Evolutionary conservation across 106 monocot genomes (phyloP).

Genomic region (Acorus calamus): DNA sequence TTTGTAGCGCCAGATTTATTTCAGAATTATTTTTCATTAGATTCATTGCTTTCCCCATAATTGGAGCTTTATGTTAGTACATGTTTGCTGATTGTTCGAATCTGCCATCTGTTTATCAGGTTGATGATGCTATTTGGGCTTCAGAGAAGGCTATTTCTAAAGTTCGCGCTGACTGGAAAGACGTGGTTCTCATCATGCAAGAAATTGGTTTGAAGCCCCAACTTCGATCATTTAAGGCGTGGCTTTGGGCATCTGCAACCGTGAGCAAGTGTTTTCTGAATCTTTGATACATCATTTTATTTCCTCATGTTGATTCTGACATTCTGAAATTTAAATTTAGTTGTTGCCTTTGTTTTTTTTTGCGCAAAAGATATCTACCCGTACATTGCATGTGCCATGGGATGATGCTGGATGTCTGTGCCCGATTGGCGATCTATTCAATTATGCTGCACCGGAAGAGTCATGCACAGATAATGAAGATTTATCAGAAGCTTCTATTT

Average conservation of each 20-base stretch:
- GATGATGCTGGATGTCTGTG: constrained; percentile 89
- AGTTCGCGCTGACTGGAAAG: constrained; percentile 63
- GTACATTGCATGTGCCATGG: constrained; percentile 93
- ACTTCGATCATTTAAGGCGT: constrained; percentile 51
- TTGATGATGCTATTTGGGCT: constrained; percentile 72
- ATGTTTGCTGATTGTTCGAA: not conserved
- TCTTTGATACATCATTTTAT: not conserved
- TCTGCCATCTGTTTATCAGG: constrained; percentile 22
- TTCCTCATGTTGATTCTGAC: not conserved
- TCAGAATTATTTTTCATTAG: too few species aligned
- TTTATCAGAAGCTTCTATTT: constrained; percentile 1
- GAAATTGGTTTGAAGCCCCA: constrained; percentile 54
- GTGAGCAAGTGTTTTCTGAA: constrained; percentile 23
- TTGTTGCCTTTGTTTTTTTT: not conserved
- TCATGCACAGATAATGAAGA: constrained; percentile 3
- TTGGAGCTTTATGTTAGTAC: not conserved
- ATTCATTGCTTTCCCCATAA: too few species aligned
- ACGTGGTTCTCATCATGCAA: constrained; percentile 39
- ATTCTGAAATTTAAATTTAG: not conserved
- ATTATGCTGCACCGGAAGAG: constrained; percentile 78
- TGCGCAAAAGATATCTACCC: constrained; percentile 56
- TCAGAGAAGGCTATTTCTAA: constrained; percentile 49
- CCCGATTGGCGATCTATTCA: constrained; percentile 93
- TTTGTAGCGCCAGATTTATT: not conserved
- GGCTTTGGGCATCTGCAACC: constrained; percentile 94